Evolutionary conservation across 345 rosid species (phyloP).

Genomic region (Eucalyptus dawsonii): DNA sequence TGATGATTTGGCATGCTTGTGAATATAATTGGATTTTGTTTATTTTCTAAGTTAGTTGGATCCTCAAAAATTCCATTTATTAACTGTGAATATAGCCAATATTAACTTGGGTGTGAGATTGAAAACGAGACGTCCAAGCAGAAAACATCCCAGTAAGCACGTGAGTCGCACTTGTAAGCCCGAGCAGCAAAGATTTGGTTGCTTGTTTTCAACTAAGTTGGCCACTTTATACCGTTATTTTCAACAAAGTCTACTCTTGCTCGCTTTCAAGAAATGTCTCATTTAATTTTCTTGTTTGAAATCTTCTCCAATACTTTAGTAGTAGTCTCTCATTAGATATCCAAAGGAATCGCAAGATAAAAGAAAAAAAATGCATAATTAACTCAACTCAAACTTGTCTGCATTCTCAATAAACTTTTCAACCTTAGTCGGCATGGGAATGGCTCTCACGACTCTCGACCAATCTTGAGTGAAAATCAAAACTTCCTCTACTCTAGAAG

Average conservation of each 20-base stretch:
- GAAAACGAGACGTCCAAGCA: too few species aligned
- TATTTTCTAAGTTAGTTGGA: neutral
- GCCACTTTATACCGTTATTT: too few species aligned
- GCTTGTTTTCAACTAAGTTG: too few species aligned
- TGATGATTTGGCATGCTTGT: neutral
- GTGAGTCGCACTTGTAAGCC: too few species aligned
- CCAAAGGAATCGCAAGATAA: neutral
- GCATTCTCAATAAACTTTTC: neutral
- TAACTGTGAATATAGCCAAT: neutral
- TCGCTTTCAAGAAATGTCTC: too few species aligned
- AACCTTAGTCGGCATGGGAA: neutral
- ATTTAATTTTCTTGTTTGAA: too few species aligned
- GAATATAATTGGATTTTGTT: neutral
- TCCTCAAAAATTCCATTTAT: neutral
- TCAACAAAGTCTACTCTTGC: too few species aligned
- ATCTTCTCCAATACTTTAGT: too few species aligned
- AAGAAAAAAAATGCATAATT: neutral
- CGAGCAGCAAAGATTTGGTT: too few species aligned
- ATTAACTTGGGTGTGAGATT: neutral
- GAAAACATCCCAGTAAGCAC: too few species aligned
- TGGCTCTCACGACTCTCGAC: fast-evolving
- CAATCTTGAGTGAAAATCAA: neutral
- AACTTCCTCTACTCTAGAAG: fast-evolving
- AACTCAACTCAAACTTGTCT: neutral
- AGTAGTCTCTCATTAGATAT: neutral